phyloP scores from a whole-genome alignment of 768 basidiomycete genomes.

The Trametes villosa region DNA sequence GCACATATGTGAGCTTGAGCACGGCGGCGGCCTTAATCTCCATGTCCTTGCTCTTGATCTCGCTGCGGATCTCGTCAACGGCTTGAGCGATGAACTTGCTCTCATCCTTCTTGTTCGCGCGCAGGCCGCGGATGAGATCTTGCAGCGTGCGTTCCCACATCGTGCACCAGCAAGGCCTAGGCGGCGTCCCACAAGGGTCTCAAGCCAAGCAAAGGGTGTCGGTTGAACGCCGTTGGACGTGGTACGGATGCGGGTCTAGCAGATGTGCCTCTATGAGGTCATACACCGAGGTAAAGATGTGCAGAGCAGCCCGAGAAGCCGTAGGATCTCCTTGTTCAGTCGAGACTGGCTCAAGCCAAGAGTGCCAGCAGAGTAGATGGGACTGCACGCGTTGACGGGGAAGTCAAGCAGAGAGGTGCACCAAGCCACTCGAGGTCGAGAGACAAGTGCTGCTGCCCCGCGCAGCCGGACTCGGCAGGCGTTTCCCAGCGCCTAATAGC shows the following conservation, averaged over 20 bases:
- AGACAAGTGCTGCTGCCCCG: background rate
- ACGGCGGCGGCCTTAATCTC: slow-evolving; percentile 94
- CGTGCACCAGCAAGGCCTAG: background rate
- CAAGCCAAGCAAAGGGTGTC: too few species aligned
- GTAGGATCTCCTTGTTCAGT: too few species aligned
- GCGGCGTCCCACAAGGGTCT: background rate
- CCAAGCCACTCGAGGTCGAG: background rate
- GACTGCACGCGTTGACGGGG: background rate
- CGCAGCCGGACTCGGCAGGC: slow-evolving; percentile 2
- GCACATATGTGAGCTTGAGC: slow-evolving; percentile 94
- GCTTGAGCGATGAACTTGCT: slow-evolving; percentile 90
- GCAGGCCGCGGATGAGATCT: slow-evolving; percentile 92
- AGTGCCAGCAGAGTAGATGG: background rate
- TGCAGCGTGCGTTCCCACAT: slow-evolving; percentile 99
- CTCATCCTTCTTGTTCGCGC: slow-evolving; percentile 95
- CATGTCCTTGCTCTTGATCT: slow-evolving; percentile 94
- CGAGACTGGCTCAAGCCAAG: too few species aligned
- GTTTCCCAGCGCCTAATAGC: slow-evolving; percentile 9
- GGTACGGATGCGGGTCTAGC: background rate
- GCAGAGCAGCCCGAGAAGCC: too few species aligned
- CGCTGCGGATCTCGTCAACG: slow-evolving; percentile 90
- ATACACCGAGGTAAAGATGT: background rate
- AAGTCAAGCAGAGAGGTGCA: background rate
- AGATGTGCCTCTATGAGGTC: background rate
- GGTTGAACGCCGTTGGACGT: background rate